Percentiles rank a stretch among this genome's conserved stretches.
Evolutionary conservation across 208 protist species (phyloP).

Genomic region (Trichomonas tenax): DNA sequence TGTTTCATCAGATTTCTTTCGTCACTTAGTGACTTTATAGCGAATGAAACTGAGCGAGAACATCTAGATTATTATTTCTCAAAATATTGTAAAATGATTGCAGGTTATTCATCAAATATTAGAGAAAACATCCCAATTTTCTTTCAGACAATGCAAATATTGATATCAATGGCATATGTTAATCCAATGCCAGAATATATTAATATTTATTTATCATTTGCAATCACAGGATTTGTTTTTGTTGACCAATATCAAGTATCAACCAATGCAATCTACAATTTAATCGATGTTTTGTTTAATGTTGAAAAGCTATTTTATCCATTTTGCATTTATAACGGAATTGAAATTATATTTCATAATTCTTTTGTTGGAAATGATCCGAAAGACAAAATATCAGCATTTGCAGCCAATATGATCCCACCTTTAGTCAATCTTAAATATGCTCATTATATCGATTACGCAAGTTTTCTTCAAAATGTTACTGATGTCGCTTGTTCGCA

Average conservation of each 20-base stretch:
- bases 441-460: not conserved
- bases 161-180: not conserved
- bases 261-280: not conserved
- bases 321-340: not conserved
- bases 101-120: not conserved
- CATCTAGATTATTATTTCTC: not conserved
- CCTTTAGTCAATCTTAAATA: not conserved
- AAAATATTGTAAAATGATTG: not conserved
- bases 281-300: not conserved
- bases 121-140: not conserved
- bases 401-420: not conserved
- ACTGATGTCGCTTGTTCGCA: not conserved
- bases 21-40: not conserved
- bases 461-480: not conserved
- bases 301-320: not conserved
- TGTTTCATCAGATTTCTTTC: not conserved
- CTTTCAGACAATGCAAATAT: not conserved
- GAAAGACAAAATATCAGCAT: not conserved
- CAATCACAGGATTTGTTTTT: not conserved
- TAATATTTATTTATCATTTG: not conserved
- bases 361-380: not conserved
- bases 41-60: not conserved
- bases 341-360: not conserved
- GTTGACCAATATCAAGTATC: not conserved
- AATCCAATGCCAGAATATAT: not conserved